Conservation (phyloP, 768 basidiomycete species). For the Panus rudis region DNA sequence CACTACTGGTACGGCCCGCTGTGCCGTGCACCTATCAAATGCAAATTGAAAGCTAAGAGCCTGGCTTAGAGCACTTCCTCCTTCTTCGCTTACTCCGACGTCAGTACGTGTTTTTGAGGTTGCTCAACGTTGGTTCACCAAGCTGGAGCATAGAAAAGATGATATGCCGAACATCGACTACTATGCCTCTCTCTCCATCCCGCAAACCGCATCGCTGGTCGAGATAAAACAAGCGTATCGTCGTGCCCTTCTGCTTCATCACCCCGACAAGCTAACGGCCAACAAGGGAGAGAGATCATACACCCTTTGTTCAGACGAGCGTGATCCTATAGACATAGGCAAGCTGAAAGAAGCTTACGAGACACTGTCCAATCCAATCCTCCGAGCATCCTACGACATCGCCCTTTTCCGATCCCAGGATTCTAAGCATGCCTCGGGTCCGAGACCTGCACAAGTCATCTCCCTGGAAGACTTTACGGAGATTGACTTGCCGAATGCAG, state of each 20-base stretch:
- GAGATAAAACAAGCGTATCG: conserved; percentile 72
- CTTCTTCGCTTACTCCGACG: no score
- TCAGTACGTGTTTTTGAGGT: neutral
- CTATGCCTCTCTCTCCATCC: conserved; percentile 52
- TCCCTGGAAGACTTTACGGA: conserved; percentile 66
- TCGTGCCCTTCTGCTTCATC: conserved; percentile 51
- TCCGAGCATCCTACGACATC: conserved; percentile 48
- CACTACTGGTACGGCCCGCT: no score
- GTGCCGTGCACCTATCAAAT: no score
- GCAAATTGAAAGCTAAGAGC: no score
- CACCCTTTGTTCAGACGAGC: neutral
- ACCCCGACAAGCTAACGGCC: conserved; percentile 50
- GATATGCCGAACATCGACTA: conserved; percentile 41
- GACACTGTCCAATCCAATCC: conserved; percentile 44
- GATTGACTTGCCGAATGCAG: no score
- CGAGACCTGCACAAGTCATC: conserved; percentile 70
- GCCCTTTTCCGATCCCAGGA: conserved; percentile 1
- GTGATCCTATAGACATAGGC: conserved; percentile 37
- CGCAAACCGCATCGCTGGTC: conserved; percentile 37
- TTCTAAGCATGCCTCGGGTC: conserved; percentile 22
- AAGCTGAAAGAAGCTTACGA: conserved; percentile 61
- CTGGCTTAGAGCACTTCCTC: no score
- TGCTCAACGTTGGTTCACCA: neutral
- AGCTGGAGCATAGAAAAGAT: neutral
- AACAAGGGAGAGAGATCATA: neutral